phyloP scores from a whole-genome alignment of 78 protist genomes.

The Ministeria vibrans region DNA sequence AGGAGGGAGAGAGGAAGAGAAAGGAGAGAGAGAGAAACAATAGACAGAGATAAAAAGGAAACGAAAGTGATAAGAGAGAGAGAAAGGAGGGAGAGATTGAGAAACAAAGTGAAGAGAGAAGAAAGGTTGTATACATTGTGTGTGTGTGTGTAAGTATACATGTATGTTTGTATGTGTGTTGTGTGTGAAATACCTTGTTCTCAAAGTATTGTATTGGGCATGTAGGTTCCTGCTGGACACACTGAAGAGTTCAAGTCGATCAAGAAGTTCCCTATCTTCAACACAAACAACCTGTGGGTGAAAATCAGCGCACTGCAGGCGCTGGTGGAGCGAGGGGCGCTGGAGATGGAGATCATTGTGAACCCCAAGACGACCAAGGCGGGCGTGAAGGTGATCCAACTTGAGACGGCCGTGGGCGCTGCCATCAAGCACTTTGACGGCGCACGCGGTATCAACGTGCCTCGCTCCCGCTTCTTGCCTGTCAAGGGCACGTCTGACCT shows the following conservation, averaged over 20 bases:
- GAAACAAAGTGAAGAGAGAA: too few species aligned
- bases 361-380: conserved; percentile 72
- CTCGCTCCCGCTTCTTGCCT: conserved; percentile 93
- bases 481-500: conserved; percentile 86
- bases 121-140: too few species aligned
- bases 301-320: conserved; percentile 65
- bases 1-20: too few species aligned
- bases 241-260: conserved; percentile 86
- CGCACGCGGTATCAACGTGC: conserved; percentile 81
- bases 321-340: conserved; percentile 21
- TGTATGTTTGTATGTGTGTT: conserved; percentile 35
- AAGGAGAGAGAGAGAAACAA: too few species aligned
- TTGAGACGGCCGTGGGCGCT: conserved; percentile 95
- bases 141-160: too few species aligned
- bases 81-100: too few species aligned
- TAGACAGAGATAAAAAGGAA: too few species aligned
- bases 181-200: not conserved
- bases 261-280: conserved; percentile 87
- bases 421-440: conserved; percentile 79
- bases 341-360: conserved; percentile 79
- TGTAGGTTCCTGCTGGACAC: not conserved
- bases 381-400: conserved; percentile 81
- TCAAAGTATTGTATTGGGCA: not conserved
- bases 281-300: conserved; percentile 97
- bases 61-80: too few species aligned